Conservation (phyloP, 768 basidiomycete genomes). For the Tricholoma flavovirens region DNA sequence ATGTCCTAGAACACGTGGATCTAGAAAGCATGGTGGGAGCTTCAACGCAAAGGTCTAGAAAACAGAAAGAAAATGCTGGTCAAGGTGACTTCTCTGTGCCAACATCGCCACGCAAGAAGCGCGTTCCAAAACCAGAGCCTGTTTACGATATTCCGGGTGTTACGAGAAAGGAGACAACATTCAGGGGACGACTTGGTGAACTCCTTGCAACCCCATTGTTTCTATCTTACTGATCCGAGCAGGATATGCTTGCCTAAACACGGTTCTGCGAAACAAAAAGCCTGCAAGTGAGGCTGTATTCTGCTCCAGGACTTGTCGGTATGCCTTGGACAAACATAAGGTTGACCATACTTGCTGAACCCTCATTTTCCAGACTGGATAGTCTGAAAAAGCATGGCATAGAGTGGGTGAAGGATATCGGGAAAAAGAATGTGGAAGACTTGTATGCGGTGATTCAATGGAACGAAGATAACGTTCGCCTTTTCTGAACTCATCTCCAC, state of each 20-base stretch:
- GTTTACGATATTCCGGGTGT: conserved; percentile 71
- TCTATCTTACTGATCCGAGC: too few species aligned
- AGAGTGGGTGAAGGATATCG: conserved; percentile 79
- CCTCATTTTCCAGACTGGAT: conserved; percentile 48
- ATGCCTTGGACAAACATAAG: conserved; percentile 5
- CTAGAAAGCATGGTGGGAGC: too few species aligned
- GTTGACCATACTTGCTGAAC: not conserved
- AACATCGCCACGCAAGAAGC: conserved; percentile 19
- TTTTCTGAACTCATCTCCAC: not conserved
- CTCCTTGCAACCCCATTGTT: too few species aligned
- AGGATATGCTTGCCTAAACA: conserved; percentile 85
- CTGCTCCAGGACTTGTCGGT: conserved; percentile 68
- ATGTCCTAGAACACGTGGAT: not conserved
- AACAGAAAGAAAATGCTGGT: not conserved
- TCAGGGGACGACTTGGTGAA: conserved; percentile 58
- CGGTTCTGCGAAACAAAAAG: conserved; percentile 66
- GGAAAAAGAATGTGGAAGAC: conserved; percentile 68
- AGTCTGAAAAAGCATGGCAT: conserved; percentile 77
- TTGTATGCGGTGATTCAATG: conserved; percentile 74
- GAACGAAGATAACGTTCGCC: conserved; percentile 77
- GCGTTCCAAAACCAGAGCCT: conserved; percentile 36
- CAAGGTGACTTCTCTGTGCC: not conserved
- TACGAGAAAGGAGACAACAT: conserved; percentile 58
- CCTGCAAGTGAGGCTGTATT: conserved; percentile 65
- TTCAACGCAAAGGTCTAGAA: not conserved